These are phyloP conservation scores for Epichloe coenophiala DNA, from an alignment of 2,329 filamentous ascomycete genomes.

Conservation along the genomic window DNA sequence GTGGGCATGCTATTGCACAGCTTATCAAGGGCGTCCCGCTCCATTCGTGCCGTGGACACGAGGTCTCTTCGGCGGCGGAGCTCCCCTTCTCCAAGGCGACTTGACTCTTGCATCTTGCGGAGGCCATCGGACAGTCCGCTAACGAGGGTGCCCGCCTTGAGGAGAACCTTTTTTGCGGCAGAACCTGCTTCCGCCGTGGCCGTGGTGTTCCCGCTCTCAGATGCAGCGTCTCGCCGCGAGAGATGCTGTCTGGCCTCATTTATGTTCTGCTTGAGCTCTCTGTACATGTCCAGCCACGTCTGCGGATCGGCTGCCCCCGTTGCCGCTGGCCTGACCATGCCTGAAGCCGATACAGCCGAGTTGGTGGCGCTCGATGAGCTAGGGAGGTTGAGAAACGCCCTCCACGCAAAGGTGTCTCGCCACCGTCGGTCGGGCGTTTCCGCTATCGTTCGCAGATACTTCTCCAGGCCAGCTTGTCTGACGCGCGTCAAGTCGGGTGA, in stretches of 20 bases:
- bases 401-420: conserved; percentile 61
- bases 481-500: conserved; percentile 57
- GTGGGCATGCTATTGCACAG: conserved; percentile 44
- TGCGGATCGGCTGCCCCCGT: conserved; percentile 41
- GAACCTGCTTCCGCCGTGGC: conserved; percentile 48
- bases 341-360: conserved; percentile 33
- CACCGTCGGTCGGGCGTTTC: conserved; percentile 61
- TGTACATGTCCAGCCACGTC: conserved; percentile 65
- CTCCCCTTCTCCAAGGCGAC: conserved; percentile 58
- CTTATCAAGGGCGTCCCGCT: conserved; percentile 65
- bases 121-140: conserved; percentile 53
- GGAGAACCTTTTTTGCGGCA: conserved; percentile 60
- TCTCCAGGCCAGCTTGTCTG: conserved; percentile 54
- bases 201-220: conserved; percentile 25
- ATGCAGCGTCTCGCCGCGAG: conserved; percentile 47
- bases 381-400: conserved; percentile 59
- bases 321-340: conserved; percentile 26
- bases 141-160: conserved; percentile 53
- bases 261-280: conserved; percentile 53
- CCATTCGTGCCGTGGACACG: conserved; percentile 54
- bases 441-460: conserved; percentile 59
- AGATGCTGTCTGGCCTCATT: conserved; percentile 56
- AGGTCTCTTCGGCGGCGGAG: conserved; percentile 58
- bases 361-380: conserved; percentile 30
- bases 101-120: conserved; percentile 37